phyloP scores from a whole-genome alignment of 1,139 yeast species.

The Saccharomyces uvarum region DNA sequence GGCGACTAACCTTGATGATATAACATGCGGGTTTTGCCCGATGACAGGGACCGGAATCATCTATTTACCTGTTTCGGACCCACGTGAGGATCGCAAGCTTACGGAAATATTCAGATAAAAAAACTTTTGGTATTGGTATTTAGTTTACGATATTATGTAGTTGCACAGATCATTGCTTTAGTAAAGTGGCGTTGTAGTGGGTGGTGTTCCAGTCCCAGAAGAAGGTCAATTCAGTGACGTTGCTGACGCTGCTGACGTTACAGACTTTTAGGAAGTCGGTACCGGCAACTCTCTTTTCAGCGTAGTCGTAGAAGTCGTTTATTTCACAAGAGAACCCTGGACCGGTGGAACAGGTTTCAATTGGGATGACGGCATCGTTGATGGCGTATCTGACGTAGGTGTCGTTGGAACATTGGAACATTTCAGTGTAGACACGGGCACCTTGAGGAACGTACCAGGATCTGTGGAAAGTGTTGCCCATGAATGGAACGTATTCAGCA shows the following conservation, averaged over 20 bases:
- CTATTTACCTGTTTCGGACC: neutral
- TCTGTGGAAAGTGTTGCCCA: constrained; percentile 18
- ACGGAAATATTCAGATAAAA: neutral
- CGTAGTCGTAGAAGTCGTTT: constrained; percentile 35
- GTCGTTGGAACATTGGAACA: constrained; percentile 35
- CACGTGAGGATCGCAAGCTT: neutral
- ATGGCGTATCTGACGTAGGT: constrained; percentile 45
- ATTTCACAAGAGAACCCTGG: constrained; percentile 57
- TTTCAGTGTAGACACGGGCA: constrained; percentile 47
- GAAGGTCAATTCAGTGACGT: constrained; percentile 20
- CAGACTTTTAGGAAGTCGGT: constrained; percentile 36
- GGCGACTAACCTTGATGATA: neutral
- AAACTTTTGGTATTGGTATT: neutral
- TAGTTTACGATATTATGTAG: neutral
- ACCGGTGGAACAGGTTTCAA: constrained; percentile 45
- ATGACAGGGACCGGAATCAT: neutral
- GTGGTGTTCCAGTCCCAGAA: constrained; percentile 27
- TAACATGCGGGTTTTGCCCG: neutral
- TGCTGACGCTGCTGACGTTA: constrained; percentile 19
- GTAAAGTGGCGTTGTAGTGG: constrained; percentile 4
- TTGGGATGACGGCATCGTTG: constrained; percentile 56
- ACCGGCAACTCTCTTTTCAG: constrained; percentile 33
- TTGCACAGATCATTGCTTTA: neutral
- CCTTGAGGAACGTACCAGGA: constrained; percentile 46
- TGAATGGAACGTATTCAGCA: constrained; percentile 38